phyloP scores from a whole-genome alignment of 139 green algal genomes.

The Haematococcus lacustris region DNA sequence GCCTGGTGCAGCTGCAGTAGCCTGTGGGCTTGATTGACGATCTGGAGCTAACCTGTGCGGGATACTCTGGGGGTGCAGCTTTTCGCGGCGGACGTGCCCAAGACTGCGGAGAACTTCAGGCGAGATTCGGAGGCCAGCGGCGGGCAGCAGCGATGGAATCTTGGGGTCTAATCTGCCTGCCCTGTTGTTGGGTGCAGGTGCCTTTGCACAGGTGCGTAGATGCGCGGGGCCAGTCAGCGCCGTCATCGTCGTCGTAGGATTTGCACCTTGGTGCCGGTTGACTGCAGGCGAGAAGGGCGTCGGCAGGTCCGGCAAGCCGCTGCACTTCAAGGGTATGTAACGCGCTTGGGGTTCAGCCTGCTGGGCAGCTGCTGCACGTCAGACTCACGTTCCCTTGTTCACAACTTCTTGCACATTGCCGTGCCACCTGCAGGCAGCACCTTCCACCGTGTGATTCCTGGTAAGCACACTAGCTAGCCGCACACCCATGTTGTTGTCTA shows the following conservation, averaged over 20 bases:
- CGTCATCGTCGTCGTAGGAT: neutral
- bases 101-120: slow-evolving; percentile 88
- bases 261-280: neutral
- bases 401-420: neutral
- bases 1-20: neutral
- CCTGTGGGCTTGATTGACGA: neutral
- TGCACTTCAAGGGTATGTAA: slow-evolving; percentile 67
- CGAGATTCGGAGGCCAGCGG: neutral
- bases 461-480: neutral
- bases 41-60: neutral
- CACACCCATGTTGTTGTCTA: neutral
- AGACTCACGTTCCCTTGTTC: neutral
- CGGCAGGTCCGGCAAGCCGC: slow-evolving; percentile 69
- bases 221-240: neutral
- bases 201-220: neutral
- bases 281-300: slow-evolving; percentile 73
- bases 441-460: slow-evolving; percentile 56
- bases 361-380: neutral
- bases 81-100: slow-evolving; percentile 58
- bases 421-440: slow-evolving; percentile 9
- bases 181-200: neutral
- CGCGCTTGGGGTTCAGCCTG: neutral
- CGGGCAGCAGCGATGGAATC: neutral
- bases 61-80: slow-evolving; percentile 19
- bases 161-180: neutral